Base-by-base conservation (phyloP, 2,329 filamentous ascomycete species). In the Penicillium sp. region DNA sequence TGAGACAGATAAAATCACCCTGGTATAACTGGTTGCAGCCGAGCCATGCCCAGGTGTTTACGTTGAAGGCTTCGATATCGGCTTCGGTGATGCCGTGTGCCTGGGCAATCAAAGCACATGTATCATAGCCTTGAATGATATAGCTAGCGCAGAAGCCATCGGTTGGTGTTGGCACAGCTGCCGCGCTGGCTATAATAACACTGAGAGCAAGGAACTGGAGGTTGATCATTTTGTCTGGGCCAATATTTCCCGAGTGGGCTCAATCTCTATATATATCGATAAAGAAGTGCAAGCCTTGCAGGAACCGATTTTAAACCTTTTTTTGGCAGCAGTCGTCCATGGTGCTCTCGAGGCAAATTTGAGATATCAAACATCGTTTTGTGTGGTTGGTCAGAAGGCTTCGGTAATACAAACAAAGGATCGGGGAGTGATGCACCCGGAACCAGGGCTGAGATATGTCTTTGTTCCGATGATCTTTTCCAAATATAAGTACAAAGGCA, bases 1-100 rank as follows among this genome's bases (percentile, higher is more conserved):
- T 77, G 1, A 80, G 55, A 55, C 78, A 80, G 9, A 80, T 75
- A 4, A 56, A 64, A 5, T 57, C 50, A 0, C 66, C 69, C 9
- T 57, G 43, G 13, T 59, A 59, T 13, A 80, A 56, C 13, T 64
- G 47, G 3, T 62, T 52, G 56, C 78, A 80, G 21, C 74, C 75
- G 11, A 45, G 63, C 75, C 75, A 79, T 13, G 72, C 76, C 78
- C 78, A 80, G 6, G 77, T 80, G 2, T 71, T 63, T n/a, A 66
- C 71, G 57, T 79, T 79, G 22, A 68, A 71, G 0, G 50, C 50
- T 32, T 74, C 67, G 13, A 82, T 66, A 3, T 77, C 62, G 0
- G 68, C 59, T 0, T 62, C 56, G 0, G 67, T 77, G 5, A 81
- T 60, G 9, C 62, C 56, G 53, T 77, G 47, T 0, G 52, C 47